These are phyloP conservation scores for Suhomyces bribrorum DNA, from an alignment of 1,139 yeast genomes.

Conservation along the genomic window DNA sequence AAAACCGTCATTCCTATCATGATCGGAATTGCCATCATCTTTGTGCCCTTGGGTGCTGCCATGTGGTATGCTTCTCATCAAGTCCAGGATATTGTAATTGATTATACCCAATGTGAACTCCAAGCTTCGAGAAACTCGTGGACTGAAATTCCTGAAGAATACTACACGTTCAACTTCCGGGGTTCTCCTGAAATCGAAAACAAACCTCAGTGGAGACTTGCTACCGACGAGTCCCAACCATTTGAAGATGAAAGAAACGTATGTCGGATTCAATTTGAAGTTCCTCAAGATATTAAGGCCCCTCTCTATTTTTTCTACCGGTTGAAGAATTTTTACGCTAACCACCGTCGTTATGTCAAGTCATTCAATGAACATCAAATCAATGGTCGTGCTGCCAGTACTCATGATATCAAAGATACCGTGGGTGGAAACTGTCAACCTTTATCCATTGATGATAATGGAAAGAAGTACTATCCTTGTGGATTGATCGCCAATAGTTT, in stretches of 20 bases:
- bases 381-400: conserved; percentile 68
- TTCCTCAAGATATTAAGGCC: conserved; percentile 72
- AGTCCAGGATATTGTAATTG: conserved; percentile 78
- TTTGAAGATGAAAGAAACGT: conserved; percentile 60
- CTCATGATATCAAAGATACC: conserved; percentile 57
- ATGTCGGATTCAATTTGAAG: conserved; percentile 76
- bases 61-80: conserved; percentile 78
- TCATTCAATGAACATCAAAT: conserved; percentile 90
- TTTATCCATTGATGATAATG: conserved; percentile 56
- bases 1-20: conserved; percentile 83
- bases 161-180: conserved; percentile 56
- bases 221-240: conserved; percentile 47
- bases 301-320: conserved; percentile 82
- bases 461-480: conserved; percentile 79
- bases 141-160: conserved; percentile 62
- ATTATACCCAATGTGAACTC: conserved; percentile 73
- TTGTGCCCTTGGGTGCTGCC: conserved; percentile 90
- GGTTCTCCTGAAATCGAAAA: conserved; percentile 11
- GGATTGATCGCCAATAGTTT: conserved; percentile 92
- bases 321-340: conserved; percentile 81
- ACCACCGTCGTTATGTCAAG: conserved; percentile 91
- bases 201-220: conserved; percentile 69
- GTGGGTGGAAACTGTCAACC: conserved; percentile 91
- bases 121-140: conserved; percentile 56
- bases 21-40: conserved; percentile 71